Conservation (phyloP, 2,329 filamentous ascomycete genomes). For the Diaporthe sp. region DNA sequence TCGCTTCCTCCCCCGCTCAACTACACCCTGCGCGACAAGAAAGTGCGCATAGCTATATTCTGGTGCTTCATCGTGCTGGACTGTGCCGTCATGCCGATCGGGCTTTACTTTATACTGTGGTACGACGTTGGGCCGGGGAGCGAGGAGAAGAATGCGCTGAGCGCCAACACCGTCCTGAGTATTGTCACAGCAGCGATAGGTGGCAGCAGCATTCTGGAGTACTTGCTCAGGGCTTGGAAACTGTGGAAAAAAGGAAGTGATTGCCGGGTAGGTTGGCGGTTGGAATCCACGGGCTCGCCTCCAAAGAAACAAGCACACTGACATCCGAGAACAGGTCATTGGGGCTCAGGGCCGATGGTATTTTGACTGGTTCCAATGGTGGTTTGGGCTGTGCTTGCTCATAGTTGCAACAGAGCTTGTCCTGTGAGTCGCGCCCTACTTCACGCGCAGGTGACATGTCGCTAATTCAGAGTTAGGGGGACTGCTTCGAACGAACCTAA, state of each 20-base stretch:
- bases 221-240: constrained; percentile 65
- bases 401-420: constrained; percentile 70
- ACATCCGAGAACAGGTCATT: constrained; percentile 62
- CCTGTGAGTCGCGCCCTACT: constrained; percentile 49
- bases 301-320: neutral
- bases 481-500: constrained; percentile 56
- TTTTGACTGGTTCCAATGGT: constrained; percentile 72
- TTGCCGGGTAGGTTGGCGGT: neutral
- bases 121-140: constrained; percentile 1
- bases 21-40: constrained; percentile 53
- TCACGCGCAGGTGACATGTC: neutral
- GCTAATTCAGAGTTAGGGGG: neutral
- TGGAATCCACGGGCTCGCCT: neutral
- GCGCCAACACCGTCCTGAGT: constrained; percentile 58
- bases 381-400: constrained; percentile 66
- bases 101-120: constrained; percentile 59
- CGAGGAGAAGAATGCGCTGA: constrained; percentile 46
- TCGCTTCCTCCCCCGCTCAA: constrained; percentile 45
- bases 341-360: constrained; percentile 48
- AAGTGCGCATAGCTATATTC: constrained; percentile 60
- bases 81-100: constrained; percentile 63
- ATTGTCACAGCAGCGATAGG: constrained; percentile 67
- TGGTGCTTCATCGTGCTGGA: constrained; percentile 63
- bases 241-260: constrained; percentile 61
- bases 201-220: constrained; percentile 66